These are phyloP conservation scores for Botrytis aclada DNA, from an alignment of 2,329 filamentous ascomycete species.

Conservation along the genomic window DNA sequence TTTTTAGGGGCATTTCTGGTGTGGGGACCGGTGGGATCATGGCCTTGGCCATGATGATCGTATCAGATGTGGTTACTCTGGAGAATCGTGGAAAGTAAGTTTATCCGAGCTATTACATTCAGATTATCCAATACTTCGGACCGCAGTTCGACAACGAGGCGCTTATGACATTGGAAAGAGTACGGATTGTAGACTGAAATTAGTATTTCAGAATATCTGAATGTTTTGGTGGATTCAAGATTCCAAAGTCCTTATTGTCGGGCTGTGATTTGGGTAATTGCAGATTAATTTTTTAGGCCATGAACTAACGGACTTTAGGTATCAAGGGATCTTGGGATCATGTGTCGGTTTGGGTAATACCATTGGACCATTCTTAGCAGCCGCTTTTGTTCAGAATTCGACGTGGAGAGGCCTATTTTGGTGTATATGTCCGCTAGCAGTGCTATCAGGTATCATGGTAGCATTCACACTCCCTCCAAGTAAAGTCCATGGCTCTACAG, in stretches of 20 bases:
- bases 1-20: constrained; percentile 58
- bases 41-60: constrained; percentile 59
- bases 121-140: not conserved
- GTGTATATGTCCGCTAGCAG: constrained; percentile 51
- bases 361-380: constrained; percentile 45
- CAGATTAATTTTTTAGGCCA: not conserved
- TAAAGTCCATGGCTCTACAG: constrained; percentile 47
- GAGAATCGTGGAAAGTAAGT: constrained; percentile 55
- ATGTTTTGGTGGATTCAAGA: not conserved
- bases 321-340: constrained; percentile 45
- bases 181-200: not conserved
- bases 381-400: constrained; percentile 39
- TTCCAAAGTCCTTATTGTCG: not conserved
- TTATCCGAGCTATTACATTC: not conserved
- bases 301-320: constrained; percentile 27
- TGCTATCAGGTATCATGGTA: constrained; percentile 45
- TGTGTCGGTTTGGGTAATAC: constrained; percentile 44
- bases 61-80: constrained; percentile 57
- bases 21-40: constrained; percentile 61
- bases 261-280: not conserved
- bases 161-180: not conserved
- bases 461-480: constrained; percentile 51
- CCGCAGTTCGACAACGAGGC: not conserved
- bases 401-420: constrained; percentile 48
- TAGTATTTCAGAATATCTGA: not conserved